Percentiles rank a stretch among this genome's conserved stretches.
Evolutionary conservation across 306 rosid species (phyloP).

Genomic region (Urtica urens): DNA sequence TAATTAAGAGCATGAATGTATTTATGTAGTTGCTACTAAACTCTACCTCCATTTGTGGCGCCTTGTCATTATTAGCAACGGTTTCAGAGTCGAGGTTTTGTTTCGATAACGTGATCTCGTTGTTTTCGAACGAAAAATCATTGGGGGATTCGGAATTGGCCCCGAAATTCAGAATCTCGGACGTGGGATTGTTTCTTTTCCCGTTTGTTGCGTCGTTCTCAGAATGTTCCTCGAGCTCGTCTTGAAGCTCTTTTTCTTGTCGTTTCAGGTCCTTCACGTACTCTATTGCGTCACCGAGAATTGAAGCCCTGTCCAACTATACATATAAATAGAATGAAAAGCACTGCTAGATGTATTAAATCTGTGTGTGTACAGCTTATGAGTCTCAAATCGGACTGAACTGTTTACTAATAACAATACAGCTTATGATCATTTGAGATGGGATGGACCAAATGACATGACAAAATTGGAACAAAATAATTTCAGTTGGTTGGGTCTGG

Average conservation of each 20-base stretch:
- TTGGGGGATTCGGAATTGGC: conserved; percentile 23
- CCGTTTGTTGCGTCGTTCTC: conserved; percentile 22
- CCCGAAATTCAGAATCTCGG: conserved; percentile 19
- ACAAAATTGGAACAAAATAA: no score
- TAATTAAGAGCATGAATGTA: neutral
- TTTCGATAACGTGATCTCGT: conserved; percentile 28
- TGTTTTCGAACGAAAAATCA: conserved; percentile 31
- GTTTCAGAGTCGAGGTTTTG: conserved; percentile 39
- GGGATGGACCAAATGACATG: no score
- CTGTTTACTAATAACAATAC: no score
- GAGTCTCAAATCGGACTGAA: no score
- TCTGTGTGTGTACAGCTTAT: no score
- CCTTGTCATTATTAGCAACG: conserved; percentile 30
- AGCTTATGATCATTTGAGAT: no score
- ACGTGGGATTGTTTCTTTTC: conserved; percentile 22
- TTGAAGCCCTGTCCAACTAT: conserved; percentile 76
- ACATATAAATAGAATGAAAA: neutral
- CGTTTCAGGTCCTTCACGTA: conserved; percentile 62
- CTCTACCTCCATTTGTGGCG: conserved; percentile 87
- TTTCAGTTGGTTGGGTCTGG: no score
- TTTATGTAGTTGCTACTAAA: no score
- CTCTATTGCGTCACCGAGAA: conserved; percentile 87
- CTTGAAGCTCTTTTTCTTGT: conserved; percentile 72
- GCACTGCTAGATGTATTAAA: neutral
- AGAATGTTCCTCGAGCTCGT: conserved; percentile 73